Base-by-base conservation (phyloP, 2,329 filamentous ascomycete genomes). In the Aspergillus carbonarius region DNA sequence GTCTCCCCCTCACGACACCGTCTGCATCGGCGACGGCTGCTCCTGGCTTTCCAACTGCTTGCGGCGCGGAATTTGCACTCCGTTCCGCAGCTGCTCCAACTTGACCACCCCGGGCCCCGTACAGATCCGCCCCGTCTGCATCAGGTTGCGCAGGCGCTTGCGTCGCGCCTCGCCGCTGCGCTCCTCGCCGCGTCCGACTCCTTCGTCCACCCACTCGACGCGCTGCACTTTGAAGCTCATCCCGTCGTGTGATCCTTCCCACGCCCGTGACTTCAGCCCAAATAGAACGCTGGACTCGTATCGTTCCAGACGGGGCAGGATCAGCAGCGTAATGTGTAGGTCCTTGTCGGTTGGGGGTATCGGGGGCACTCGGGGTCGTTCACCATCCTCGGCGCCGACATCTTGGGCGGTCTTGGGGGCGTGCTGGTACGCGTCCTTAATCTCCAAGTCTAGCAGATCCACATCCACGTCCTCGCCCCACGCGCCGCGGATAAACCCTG, bases 401-500 rank as follows among this genome's bases (percentile, higher is more conserved):
- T 70, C 65, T 54, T 84, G 84, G 25, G 70, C 69, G 0, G 64
- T 63, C 37, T 69, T 76, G 40, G 70, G 81, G 51, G 74, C 80
- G 68, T 70, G 76, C 63, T 69, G 79, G 65, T 77, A 79, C 39
- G 72, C 71, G 8, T 79, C 80, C 52, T 78, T 79, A 55, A 82
- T 80, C 54, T 81, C 79, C 34, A 82, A 75, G 62, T 84, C 82
- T 10, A 96, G 80, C 75, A 93, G 79, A 12, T 81, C 79, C 1
- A 85, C 80, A 66, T 95, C 90, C 1, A 95, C 84, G 35, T 91
- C 89, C 6, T 92, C 87, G 4, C 86, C 81, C 89, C 93, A 96
- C 67, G 93, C 91, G 34, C 93, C 93, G 42, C 88, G 87, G 65
- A 99, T 89, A 87, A 92, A 98, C 3, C 95, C 95, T 1, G 88